Evolutionary conservation across 2,329 filamentous ascomycete species (phyloP).

Genomic region (Aspergillus pseudoglaucus): DNA sequence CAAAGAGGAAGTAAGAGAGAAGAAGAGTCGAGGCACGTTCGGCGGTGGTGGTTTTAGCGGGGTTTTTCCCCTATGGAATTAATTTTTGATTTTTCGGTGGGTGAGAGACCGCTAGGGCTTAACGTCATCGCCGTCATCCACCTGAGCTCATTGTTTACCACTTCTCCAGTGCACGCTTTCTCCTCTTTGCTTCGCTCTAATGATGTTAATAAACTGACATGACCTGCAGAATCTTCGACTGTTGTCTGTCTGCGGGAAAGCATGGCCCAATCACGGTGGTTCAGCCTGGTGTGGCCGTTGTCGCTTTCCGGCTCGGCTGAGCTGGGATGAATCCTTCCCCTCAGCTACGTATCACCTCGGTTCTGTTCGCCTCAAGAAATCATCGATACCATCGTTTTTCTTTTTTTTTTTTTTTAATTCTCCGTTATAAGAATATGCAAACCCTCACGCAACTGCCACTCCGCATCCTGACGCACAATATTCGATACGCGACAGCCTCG

Average conservation of each 20-base stretch:
- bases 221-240: too few species aligned
- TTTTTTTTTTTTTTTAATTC: too few species aligned
- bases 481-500: constrained; percentile 48
- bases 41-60: constrained; percentile 16
- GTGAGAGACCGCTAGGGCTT: constrained; percentile 12
- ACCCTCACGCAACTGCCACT: constrained; percentile 25
- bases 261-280: too few species aligned
- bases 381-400: too few species aligned
- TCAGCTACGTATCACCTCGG: not conserved
- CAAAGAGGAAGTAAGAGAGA: constrained; percentile 15
- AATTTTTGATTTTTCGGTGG: constrained; percentile 1
- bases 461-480: constrained; percentile 51
- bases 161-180: not conserved
- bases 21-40: constrained; percentile 18
- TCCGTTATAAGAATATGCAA: too few species aligned
- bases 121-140: not conserved
- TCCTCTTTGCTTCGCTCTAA: not conserved
- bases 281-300: not conserved
- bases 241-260: too few species aligned
- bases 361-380: not conserved
- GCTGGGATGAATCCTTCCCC: not conserved
- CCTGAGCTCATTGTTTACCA: too few species aligned
- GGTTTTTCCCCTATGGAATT: not conserved
- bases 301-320: too few species aligned
- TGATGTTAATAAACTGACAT: not conserved